A percentile compares a stretch with the other conserved stretches of the same genome.
These are phyloP conservation scores for Dalbergia oliveri DNA, from an alignment of 306 rosid genomes.

Conservation along the genomic window DNA sequence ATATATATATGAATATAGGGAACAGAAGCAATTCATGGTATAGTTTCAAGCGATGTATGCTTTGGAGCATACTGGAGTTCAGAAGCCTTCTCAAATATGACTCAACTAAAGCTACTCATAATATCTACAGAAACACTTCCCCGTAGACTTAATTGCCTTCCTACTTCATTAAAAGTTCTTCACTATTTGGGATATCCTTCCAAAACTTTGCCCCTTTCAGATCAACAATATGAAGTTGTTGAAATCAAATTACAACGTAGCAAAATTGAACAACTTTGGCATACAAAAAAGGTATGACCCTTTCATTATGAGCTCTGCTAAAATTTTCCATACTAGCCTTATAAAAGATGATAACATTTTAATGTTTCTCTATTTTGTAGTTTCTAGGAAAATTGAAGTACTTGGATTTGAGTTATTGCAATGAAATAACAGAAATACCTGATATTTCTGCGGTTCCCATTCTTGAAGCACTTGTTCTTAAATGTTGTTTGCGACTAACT, in stretches of 20 bases:
- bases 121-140: no score
- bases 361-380: no score
- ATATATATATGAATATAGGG: not conserved
- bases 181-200: not conserved
- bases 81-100: conserved; percentile 20
- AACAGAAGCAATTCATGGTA: not conserved
- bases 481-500: not conserved
- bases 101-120: not conserved
- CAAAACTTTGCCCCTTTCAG: not conserved
- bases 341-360: no score
- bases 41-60: not conserved
- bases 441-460: no score
- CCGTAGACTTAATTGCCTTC: not conserved
- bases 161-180: not conserved
- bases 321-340: no score
- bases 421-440: no score
- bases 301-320: not conserved
- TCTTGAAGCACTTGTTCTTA: not conserved
- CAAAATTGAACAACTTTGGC: conserved; percentile 2
- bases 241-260: conserved; percentile 16
- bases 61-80: not conserved
- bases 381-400: no score
- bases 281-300: not conserved
- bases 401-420: no score
- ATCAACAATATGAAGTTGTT: conserved; percentile 15